Evolutionary conservation across 257 asterid genomes (phyloP).

Genomic region (Jasminum sambac): DNA sequence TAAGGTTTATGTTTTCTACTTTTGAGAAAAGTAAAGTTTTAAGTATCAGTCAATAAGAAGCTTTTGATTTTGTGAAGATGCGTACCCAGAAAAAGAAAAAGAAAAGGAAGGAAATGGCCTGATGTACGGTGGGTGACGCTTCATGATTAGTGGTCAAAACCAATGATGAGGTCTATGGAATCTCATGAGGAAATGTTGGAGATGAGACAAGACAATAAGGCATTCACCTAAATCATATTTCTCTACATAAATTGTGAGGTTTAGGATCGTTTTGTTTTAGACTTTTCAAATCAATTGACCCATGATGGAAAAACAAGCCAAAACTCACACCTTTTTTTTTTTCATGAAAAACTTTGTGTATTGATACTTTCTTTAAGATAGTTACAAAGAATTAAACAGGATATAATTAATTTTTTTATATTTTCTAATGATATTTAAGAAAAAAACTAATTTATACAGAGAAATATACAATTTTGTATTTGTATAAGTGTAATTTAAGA

Average conservation of each 20-base stretch:
- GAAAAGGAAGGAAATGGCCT: neutral
- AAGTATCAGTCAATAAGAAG: too few relatives aligned
- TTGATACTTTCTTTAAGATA: neutral
- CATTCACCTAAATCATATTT: neutral
- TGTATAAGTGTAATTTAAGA: too few relatives aligned
- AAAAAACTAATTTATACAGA: too few relatives aligned
- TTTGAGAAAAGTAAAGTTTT: too few relatives aligned
- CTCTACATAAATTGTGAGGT: neutral
- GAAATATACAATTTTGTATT: too few relatives aligned
- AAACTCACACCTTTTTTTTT: neutral
- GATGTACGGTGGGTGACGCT: neutral
- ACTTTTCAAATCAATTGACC: neutral
- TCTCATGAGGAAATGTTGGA: conserved; percentile 31
- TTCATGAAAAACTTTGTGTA: neutral
- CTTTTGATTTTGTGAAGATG: too few relatives aligned
- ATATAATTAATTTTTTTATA: too few relatives aligned
- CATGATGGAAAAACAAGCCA: neutral
- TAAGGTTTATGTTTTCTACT: too few relatives aligned
- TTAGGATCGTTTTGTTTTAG: neutral
- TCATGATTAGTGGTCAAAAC: conserved; percentile 33
- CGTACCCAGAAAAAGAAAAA: neutral
- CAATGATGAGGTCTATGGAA: conserved; percentile 34
- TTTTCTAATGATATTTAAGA: too few relatives aligned
- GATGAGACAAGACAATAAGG: conserved; percentile 23
- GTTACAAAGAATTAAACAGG: neutral